Evolutionary conservation across 768 basidiomycete genomes (phyloP).

Genomic region (Boletellus ananas): DNA sequence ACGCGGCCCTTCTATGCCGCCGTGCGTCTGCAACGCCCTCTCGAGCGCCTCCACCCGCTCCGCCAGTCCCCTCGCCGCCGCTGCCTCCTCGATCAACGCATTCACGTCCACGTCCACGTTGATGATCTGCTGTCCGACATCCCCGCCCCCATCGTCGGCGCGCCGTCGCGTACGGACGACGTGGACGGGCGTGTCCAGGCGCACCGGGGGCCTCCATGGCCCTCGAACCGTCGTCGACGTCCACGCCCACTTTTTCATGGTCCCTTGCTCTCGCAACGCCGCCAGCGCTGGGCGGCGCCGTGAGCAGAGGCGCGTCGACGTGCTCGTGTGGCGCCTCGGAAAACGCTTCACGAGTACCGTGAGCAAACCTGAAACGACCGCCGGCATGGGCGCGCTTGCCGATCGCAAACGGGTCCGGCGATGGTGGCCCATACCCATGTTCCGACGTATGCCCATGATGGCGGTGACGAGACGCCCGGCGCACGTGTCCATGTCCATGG

Average conservation of each 20-base stretch:
- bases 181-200: constrained; percentile 12
- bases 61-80: constrained; percentile 13
- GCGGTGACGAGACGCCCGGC: constrained; percentile 9
- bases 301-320: neutral
- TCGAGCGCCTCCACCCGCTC: constrained; percentile 27
- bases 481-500: constrained; percentile 4
- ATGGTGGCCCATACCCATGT: neutral
- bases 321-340: constrained; percentile 12
- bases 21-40: constrained; percentile 7
- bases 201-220: neutral
- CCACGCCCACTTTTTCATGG: neutral
- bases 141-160: constrained; percentile 1
- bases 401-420: constrained; percentile 21
- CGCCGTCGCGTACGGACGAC: neutral
- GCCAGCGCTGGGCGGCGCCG: neutral
- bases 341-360: constrained; percentile 4
- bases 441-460: constrained; percentile 7
- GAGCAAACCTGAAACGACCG: neutral
- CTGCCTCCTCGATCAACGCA: constrained; percentile 16
- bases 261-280: neutral
- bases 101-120: constrained; percentile 11
- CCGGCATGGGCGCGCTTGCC: constrained; percentile 10
- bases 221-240: neutral
- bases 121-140: neutral
- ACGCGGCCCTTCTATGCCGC: too few species aligned